These are phyloP conservation scores for Handroanthus guayacan DNA, from an alignment of 257 asterid genomes.

Conservation along the genomic window DNA sequence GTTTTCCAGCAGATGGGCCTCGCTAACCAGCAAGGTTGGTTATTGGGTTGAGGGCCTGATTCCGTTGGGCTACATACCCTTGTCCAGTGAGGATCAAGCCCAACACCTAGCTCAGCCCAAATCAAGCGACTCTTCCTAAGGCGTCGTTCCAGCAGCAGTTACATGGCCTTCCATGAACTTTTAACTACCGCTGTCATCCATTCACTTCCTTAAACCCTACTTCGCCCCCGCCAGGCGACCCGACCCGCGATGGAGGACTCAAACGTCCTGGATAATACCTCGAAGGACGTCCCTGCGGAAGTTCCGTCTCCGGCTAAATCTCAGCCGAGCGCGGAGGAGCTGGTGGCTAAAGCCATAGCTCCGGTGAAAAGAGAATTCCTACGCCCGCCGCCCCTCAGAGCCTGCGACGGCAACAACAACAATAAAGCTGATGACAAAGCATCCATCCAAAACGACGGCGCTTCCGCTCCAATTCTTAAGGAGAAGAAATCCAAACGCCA, in stretches of 20 bases:
- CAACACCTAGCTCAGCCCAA: constrained; percentile 1
- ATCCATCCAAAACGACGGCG: constrained; percentile 35
- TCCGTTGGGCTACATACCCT: not conserved
- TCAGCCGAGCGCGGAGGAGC: constrained; percentile 58
- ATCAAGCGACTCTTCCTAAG: not conserved
- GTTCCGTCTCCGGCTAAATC: constrained; percentile 8
- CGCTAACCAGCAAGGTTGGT: not conserved
- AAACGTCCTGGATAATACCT: not conserved
- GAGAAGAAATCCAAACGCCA: constrained; percentile 97
- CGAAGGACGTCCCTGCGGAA: constrained; percentile 26
- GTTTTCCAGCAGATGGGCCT: too few species aligned
- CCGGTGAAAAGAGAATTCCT: constrained; percentile 81
- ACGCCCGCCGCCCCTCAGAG: constrained; percentile 70
- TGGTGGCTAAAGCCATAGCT: constrained; percentile 83
- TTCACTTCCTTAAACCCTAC: constrained; percentile 44
- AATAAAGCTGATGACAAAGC: constrained; percentile 32
- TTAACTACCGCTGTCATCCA: constrained; percentile 36
- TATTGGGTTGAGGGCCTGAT: not conserved
- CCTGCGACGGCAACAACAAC: constrained; percentile 22
- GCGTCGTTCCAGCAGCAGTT: constrained; percentile 31
- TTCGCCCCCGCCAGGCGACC: constrained; percentile 17
- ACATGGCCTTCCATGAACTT: constrained; percentile 24
- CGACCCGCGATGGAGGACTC: constrained; percentile 58
- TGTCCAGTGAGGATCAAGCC: not conserved
- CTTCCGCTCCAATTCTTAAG: constrained; percentile 52